phyloP scores from a whole-genome alignment of 495 filamentous ascomycete species.

The Cenococcum geophilum region DNA sequence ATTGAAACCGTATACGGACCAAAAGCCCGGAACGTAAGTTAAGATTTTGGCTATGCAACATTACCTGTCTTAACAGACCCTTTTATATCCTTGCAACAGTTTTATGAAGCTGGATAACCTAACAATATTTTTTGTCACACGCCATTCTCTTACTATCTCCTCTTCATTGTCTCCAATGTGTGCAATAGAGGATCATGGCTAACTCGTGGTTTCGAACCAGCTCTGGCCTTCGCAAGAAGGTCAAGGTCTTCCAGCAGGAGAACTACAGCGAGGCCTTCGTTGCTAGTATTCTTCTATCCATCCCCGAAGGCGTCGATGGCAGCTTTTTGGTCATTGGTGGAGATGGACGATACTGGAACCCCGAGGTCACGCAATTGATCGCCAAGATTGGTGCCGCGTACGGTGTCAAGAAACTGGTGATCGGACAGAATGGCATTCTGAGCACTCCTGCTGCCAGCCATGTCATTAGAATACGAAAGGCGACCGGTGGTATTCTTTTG shows the following conservation, averaged over 20 bases:
- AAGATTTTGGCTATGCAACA: conserved; percentile 23
- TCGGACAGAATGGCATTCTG: conserved; percentile 93
- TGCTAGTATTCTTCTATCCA: conserved; percentile 86
- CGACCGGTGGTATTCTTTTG: conserved; percentile 92
- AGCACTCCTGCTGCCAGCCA: conserved; percentile 95
- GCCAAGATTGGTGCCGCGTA: conserved; percentile 96
- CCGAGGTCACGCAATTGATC: conserved; percentile 91
- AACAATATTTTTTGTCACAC: conserved; percentile 15
- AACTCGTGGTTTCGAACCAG: conserved; percentile 44
- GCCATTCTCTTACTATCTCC: conserved; percentile 6
- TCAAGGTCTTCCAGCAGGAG: conserved; percentile 90
- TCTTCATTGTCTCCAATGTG: conserved; percentile 14
- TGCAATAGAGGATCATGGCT: conserved; percentile 25
- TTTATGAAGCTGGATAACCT: conserved; percentile 15
- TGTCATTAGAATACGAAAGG: conserved; percentile 84
- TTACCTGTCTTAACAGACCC: conserved; percentile 33
- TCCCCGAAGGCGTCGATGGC: conserved; percentile 85
- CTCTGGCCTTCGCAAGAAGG: conserved; percentile 97
- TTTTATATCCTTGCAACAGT: conserved; percentile 27
- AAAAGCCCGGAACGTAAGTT: conserved; percentile 98
- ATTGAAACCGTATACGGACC: conserved; percentile 77
- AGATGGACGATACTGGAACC: conserved; percentile 95
- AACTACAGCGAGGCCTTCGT: conserved; percentile 96
- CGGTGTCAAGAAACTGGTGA: conserved; percentile 95
- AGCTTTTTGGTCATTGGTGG: conserved; percentile 94